These are phyloP conservation scores for Russula vinacea DNA, from an alignment of 768 basidiomycete species.

Conservation along the genomic window DNA sequence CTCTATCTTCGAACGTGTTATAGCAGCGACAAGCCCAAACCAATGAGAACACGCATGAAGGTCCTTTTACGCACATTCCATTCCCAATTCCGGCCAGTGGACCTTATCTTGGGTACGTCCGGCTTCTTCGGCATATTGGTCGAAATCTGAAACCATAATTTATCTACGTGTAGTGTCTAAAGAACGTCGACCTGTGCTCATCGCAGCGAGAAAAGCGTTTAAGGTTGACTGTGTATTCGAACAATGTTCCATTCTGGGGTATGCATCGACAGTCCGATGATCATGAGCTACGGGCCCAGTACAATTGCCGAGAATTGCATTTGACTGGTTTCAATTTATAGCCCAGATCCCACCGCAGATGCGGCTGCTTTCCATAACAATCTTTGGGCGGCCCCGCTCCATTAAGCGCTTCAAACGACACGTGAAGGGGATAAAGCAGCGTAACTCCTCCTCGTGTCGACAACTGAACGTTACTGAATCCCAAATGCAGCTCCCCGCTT, in stretches of 20 bases:
- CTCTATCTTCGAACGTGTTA: slow-evolving; percentile 20
- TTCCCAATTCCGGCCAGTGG: background rate
- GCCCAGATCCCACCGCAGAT: slow-evolving; percentile 12
- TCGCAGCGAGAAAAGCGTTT: background rate
- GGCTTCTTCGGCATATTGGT: slow-evolving; percentile 3
- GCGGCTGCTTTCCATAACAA: background rate
- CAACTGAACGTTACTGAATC: background rate
- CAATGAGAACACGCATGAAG: slow-evolving; percentile 22
- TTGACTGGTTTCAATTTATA: background rate
- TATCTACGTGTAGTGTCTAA: background rate
- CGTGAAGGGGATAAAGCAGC: background rate
- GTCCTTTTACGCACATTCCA: background rate
- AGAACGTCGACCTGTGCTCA: background rate
- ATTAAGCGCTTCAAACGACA: background rate
- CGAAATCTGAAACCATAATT: background rate
- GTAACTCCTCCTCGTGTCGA: background rate
- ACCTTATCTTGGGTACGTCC: slow-evolving; percentile 1
- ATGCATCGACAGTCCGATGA: background rate
- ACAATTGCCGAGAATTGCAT: background rate
- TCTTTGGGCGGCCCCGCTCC: background rate
- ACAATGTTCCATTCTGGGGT: background rate
- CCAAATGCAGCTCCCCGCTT: background rate
- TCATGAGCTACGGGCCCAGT: too few species aligned
- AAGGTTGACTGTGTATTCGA: background rate
- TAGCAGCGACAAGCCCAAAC: background rate